Evolutionary conservation across 2,329 filamentous ascomycete species (phyloP).

Genomic region (Pseudocercospora fuligena): DNA sequence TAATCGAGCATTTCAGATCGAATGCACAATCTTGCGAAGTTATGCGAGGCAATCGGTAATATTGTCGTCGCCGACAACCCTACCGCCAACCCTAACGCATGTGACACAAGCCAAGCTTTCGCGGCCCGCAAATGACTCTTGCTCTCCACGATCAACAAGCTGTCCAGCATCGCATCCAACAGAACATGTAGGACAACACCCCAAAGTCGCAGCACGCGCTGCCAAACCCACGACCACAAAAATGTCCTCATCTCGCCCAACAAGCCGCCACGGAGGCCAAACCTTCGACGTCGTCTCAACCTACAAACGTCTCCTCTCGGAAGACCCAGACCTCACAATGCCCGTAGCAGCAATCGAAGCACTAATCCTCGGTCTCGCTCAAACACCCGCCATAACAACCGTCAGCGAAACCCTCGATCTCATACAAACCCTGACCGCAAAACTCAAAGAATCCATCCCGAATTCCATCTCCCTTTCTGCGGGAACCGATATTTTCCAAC

Average conservation of each 20-base stretch:
- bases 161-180: not conserved
- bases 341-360: conserved; percentile 93
- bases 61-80: too few species aligned
- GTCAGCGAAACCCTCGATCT: conserved; percentile 93
- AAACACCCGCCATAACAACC: conserved; percentile 74
- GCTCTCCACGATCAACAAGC: not conserved
- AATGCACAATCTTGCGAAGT: not conserved
- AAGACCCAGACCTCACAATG: conserved; percentile 88
- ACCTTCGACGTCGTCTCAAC: conserved; percentile 62
- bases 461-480: conserved; percentile 93
- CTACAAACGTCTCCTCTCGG: conserved; percentile 66
- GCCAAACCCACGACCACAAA: not conserved
- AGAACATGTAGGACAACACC: conserved; percentile 11
- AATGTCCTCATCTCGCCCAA: conserved; percentile 1
- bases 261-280: conserved; percentile 6
- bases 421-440: conserved; percentile 74
- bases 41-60: too few species aligned
- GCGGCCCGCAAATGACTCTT: not conserved
- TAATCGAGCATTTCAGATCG: not conserved
- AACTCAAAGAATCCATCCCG: conserved; percentile 76
- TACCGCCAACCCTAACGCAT: not conserved
- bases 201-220: conserved; percentile 14
- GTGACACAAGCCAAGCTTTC: not conserved
- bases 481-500: conserved; percentile 92
- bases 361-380: conserved; percentile 82